Evolutionary conservation across 1,284 basidiomycete genomes (phyloP).

Genomic region (Rhodotorula sp.): DNA sequence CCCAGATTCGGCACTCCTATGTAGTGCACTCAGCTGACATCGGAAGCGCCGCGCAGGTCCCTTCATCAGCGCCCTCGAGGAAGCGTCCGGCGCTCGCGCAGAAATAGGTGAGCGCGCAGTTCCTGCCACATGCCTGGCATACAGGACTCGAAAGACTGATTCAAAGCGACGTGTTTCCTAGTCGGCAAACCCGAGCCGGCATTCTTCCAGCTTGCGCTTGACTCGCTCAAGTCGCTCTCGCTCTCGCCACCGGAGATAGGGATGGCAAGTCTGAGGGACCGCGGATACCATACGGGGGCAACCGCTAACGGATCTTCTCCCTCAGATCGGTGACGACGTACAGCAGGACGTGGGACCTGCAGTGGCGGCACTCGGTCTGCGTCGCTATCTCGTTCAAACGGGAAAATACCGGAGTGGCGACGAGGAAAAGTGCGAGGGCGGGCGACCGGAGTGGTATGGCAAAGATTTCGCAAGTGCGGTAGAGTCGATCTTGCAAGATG

Average conservation of each 20-base stretch:
- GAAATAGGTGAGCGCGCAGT: slow-evolving; percentile 47
- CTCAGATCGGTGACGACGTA: slow-evolving; percentile 59
- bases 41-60: slow-evolving; percentile 47
- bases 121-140: background rate
- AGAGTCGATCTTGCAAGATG: slow-evolving; percentile 7
- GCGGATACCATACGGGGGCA: too few relatives aligned
- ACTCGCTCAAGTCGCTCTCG: slow-evolving; percentile 51
- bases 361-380: slow-evolving; percentile 71
- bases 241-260: slow-evolving; percentile 51
- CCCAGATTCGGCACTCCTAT: too few relatives aligned
- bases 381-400: slow-evolving; percentile 71
- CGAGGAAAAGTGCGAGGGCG: slow-evolving; percentile 50
- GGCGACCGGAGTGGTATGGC: slow-evolving; percentile 19
- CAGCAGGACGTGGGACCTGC: slow-evolving; percentile 75
- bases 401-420: slow-evolving; percentile 65
- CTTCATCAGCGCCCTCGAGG: slow-evolving; percentile 65
- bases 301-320: background rate
- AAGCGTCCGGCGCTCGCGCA: slow-evolving; percentile 56
- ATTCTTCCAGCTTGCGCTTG: slow-evolving; percentile 63
- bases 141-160: too few relatives aligned
- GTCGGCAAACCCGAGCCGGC: slow-evolving; percentile 64
- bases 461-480: slow-evolving; percentile 25
- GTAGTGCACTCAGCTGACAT: background rate
- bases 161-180: background rate
- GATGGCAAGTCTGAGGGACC: slow-evolving; percentile 52